Evolutionary conservation across 192 early-diverging fungal genomes (phyloP), one percentile per base, ranked within the genome.

Genomic region (Gonapodya prolifera): DNA sequence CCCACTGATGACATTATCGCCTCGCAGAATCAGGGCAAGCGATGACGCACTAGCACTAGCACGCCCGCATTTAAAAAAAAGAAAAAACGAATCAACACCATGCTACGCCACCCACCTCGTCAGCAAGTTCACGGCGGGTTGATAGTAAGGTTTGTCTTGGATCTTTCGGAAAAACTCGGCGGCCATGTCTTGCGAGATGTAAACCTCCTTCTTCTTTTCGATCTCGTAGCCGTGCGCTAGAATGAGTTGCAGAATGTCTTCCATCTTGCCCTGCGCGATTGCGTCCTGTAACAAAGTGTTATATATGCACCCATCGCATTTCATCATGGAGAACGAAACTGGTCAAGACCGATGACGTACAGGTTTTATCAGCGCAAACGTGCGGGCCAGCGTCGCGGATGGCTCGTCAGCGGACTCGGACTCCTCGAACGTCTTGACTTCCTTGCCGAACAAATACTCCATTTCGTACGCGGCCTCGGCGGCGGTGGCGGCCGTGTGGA

Each of bases 401-500:
- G 35, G 36, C 2, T 35, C 36, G 31, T 70, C 35, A 0, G 34
- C 34, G n/a, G 70, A 33, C 28, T 76, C 2, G 17, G 70, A 76
- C 30, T 76, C 76, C 45, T 61, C 45, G 45, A 61, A 76, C 33
- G 76, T 76, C 34, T 2, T 30, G 31, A 35, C 35, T 18, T 76
- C 2, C 1, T 0, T 2, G n/a, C 1, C 31, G 76, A 76, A 76
- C 31, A 61, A 23, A 23, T 61, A 61, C 8, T 61, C 23, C 45
- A 61, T 61, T 61, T 61, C 45, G 23, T 61, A 16, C 45, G 8
- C 23, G 8, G 45, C 76, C 23, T 35, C 35, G n/a, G 36, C 76
- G 70, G 45, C 45, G 8, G 45, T 61, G 23, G 45, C 45, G 23
- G 45, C 45, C 8, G 45, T 61, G 23, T 86, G 86, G 17, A 88